Base-by-base conservation (phyloP, 768 basidiomycete genomes). In the Mycena filopes region DNA sequence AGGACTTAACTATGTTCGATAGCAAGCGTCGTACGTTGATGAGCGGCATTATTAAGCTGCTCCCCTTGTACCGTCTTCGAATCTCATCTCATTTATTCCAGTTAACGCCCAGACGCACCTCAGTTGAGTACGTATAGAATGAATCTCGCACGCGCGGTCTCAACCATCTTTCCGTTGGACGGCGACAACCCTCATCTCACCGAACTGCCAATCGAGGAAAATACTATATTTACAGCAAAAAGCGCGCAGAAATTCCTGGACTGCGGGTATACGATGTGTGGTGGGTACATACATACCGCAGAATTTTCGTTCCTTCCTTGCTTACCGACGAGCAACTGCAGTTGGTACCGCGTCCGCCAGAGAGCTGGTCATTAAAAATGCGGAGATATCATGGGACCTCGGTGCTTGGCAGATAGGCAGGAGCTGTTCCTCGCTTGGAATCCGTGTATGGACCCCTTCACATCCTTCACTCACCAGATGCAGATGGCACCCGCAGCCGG, bases 181-280 rank as follows among this genome's bases (percentile, higher is more conserved):
- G 42, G 67, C 78, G 7, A 67, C 68, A 18, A 65, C 71, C 15
- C 70, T 79, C 13, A 68, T 23, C 72, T 79, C 29, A 71, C 69
- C 13, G 63, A 70, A 25, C 38, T 79, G 57, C 71, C 71, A 15
- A 48, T 74, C 28, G 79, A 79, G 36, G 78, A 80, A 31, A 78
- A 79, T 54, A 76, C 74, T 2, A 48, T 78, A 20, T 72, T 77
- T 31, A 63, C 75, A 26, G 25, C 63, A 9, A 68, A 73, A 54
- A 74, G 74, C 49, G 79, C 76, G 11, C 68, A 62, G 53, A 79
- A 73, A 21, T 79, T 78, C 63, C 60, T 79, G 5, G 77, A 79
- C 38, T 70, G 77, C 59, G 78, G 78, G 8, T 79, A 79, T 49
- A 79, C 78, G 1, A 80, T 80, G 79, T 79, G 78, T 51, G 25